Evolutionary conservation across 352 stramenopile species (phyloP), one percentile per base, ranked within the genome.

Genomic region (Phytopythium montanum): DNA sequence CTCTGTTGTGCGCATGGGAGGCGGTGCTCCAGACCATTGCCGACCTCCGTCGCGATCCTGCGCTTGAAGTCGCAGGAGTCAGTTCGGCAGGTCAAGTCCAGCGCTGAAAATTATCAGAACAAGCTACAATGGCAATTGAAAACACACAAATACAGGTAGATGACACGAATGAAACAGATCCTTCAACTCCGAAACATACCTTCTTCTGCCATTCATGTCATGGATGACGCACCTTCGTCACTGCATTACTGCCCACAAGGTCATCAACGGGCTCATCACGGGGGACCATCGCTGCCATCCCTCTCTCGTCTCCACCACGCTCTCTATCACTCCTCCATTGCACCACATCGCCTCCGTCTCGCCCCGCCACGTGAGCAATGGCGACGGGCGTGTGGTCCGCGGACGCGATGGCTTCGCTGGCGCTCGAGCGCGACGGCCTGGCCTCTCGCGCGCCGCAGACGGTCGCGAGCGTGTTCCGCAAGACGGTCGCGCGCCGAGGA

Each of bases 401-500:
- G 5, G 52, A 58, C 36, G 52, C 52, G 12, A 8, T 36, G 52
- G 34, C 52, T 3, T 16, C 52, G 25, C 52, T 58, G 21, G 52
- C 52, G 19, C 9, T 58, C 19, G 52, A 58, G 52, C 52, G 33
- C 52, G 52, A 58, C 52, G 50, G 66, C 39, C 66, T 85, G 45
- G 61, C 51, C 41, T 50, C 72, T 36, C 69, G 72, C 18, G 44
- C 68, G 28, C 72, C 76, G 8, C 59, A 51, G 46, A 87, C 76
- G 0, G 68, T 84, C 48, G 38, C 68, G 34, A 56, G 71, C 0
- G 64, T 73, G 33, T 82, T 87, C 62, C 69, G 78, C 59, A 56
- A 60, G 28, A 72, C 72, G 16, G 72, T 81, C 13, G 33, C 58
- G 14, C 52, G 52, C 5, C 52, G 52, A 13, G 52, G 52, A 1